Evolutionary conservation across 352 stramenopile genomes (phyloP).

Genomic region (Albugo laibachii): DNA sequence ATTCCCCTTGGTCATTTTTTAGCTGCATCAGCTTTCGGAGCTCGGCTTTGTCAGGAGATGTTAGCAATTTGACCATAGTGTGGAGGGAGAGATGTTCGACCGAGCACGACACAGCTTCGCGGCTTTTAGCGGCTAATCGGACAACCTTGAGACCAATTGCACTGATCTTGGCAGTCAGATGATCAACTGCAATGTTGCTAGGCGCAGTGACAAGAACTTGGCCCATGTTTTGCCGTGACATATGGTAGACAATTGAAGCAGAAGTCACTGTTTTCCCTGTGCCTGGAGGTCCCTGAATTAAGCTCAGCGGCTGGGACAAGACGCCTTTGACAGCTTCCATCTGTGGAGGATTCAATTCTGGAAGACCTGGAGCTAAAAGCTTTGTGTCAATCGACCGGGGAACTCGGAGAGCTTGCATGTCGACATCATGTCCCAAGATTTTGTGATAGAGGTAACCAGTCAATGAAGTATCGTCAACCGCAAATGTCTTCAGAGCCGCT

Average conservation of each 20-base stretch:
- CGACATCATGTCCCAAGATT: constrained; percentile 93
- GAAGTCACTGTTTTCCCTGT: constrained; percentile 97
- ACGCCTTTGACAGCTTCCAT: constrained; percentile 89
- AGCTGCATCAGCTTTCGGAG: constrained; percentile 84
- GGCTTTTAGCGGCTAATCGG: constrained; percentile 93
- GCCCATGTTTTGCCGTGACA: constrained; percentile 96
- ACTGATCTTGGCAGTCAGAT: constrained; percentile 93
- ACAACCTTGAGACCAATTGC: constrained; percentile 95
- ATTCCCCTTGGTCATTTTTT: constrained; percentile 90
- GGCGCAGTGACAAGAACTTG: constrained; percentile 97
- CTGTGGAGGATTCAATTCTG: constrained; percentile 95
- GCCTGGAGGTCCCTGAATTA: constrained; percentile 96
- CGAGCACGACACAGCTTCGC: constrained; percentile 85
- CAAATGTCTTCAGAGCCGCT: constrained; percentile 96
- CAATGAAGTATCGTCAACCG: constrained; percentile 94
- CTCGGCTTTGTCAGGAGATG: constrained; percentile 80
- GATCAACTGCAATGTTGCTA: constrained; percentile 98
- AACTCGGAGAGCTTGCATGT: constrained; percentile 82
- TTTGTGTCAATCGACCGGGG: constrained; percentile 33
- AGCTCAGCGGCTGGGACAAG: constrained; percentile 90
- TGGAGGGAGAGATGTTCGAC: constrained; percentile 97
- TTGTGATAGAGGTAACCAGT: constrained; percentile 99
- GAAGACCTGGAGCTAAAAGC: constrained; percentile 87
- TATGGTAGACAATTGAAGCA: constrained; percentile 98
- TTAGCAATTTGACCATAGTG: constrained; percentile 87